Percentiles rank a stretch among this genome's conserved stretches.
Conservation (phyloP, 805 yeast species). For the Candida manassasensis region DNA sequence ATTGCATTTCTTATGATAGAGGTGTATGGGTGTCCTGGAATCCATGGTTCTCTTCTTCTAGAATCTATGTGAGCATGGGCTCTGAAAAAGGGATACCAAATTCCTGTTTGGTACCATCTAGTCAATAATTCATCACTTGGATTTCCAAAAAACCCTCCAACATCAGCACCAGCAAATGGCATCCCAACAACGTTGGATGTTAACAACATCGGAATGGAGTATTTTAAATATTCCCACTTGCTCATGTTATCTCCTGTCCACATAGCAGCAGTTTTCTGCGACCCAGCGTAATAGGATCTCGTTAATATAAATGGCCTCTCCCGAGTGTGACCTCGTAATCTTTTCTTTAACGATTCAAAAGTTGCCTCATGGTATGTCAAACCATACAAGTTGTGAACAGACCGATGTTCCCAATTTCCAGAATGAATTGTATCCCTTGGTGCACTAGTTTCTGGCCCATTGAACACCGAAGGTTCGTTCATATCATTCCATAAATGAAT, state of each 20-base stretch:
- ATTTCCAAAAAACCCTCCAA: slow-evolving; percentile 93
- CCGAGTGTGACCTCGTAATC: slow-evolving; percentile 40
- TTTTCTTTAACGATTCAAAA: slow-evolving; percentile 52
- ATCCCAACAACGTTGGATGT: slow-evolving; percentile 77
- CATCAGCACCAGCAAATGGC: slow-evolving; percentile 95
- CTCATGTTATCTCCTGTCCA: slow-evolving; percentile 99
- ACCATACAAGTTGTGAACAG: slow-evolving; percentile 85
- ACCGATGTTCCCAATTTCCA: slow-evolving; percentile 85
- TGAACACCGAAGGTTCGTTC: slow-evolving; percentile 95
- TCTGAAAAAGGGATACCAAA: slow-evolving; percentile 94
- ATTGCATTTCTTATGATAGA: slow-evolving; percentile 66
- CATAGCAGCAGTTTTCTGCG: slow-evolving; percentile 86
- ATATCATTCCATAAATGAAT: slow-evolving; percentile 93
- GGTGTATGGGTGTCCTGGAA: slow-evolving; percentile 71
- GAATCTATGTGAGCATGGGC: slow-evolving; percentile 97
- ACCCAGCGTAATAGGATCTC: slow-evolving; percentile 83
- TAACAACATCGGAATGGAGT: slow-evolving; percentile 83
- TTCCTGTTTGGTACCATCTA: slow-evolving; percentile 95
- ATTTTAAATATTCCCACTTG: slow-evolving; percentile 79
- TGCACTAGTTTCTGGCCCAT: slow-evolving; percentile 90
- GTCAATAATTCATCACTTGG: slow-evolving; percentile 76
- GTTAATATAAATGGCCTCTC: slow-evolving; percentile 84
- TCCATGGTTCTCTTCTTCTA: slow-evolving; percentile 88
- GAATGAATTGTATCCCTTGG: slow-evolving; percentile 77
- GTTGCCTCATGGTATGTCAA: slow-evolving; percentile 78